Evolutionary conservation across 1,139 yeast species (phyloP), one percentile per base, ranked within the genome.

Genomic region (Meyerozyma sp.): DNA sequence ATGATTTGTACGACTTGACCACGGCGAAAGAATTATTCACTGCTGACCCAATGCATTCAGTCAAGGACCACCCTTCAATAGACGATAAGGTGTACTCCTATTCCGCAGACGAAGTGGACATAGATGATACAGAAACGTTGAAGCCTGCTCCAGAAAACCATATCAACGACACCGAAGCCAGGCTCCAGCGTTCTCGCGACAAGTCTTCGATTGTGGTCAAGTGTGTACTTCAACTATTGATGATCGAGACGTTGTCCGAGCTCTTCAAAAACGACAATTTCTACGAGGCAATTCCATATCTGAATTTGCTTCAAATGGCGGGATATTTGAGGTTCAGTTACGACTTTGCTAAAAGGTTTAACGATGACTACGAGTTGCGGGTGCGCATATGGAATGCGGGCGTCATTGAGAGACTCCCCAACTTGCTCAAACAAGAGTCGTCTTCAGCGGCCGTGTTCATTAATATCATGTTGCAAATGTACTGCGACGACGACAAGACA

Each of bases 321-420:
- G 65, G 70, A 2, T 66, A 87, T 39, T 68, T 93, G 49, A 75
- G 79, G 49, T 69, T 70, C 41, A 86, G 96, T 48, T 91, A 88
- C 66, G 70, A 75, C 46, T 93, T 94, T 66, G 88, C 98, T 5
- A 80, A 84, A 53, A 79, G 75, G 46, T 94, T 94, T 71, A 94
- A 94, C 61, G 93, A 84, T 49, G 90, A 94, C 63, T 84, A 86
- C 59, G 93, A 89, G 45, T 71, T 93, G 51, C 73, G 99, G 51
- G 85, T 87, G 18, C 73, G 95, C 50, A 71, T 94, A 41, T 91
- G 95, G 84, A 87, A 89, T 57, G 89, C 94, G 8, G 96, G 97
- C 2, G 83, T 90, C 32, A 93, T 91, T 66, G 95, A 89, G 57
- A 85, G 93, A 58, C 74, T 91, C 48, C 98, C 99, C 20, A 94